Conservation (phyloP, 2,329 filamentous ascomycete genomes). For the Cladosporium velox region DNA sequence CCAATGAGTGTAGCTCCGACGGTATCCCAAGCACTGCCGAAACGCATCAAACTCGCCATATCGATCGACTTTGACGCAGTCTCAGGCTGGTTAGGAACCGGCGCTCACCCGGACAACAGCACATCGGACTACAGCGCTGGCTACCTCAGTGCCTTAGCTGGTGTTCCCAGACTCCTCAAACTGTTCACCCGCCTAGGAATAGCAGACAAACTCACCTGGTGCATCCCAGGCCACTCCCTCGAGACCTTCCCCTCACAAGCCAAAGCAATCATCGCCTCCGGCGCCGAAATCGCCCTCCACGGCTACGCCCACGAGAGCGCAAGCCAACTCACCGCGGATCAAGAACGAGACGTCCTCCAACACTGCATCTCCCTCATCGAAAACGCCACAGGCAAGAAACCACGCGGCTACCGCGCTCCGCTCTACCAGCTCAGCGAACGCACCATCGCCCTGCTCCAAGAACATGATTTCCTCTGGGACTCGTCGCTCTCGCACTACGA, state of each 20-base stretch:
- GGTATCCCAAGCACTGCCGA: conserved; percentile 21
- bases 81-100: conserved; percentile 62
- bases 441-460: conserved; percentile 52
- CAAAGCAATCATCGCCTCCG: conserved; percentile 52
- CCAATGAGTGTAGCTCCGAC: conserved; percentile 20
- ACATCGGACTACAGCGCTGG: conserved; percentile 59
- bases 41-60: conserved; percentile 43
- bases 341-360: conserved; percentile 53
- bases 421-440: conserved; percentile 54
- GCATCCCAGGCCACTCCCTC: conserved; percentile 60
- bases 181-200: conserved; percentile 56
- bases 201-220: conserved; percentile 59
- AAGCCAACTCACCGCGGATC: conserved; percentile 48
- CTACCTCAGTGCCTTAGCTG: conserved; percentile 59
- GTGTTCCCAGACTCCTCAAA: conserved; percentile 57
- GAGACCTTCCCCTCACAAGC: conserved; percentile 59
- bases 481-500: conserved; percentile 55
- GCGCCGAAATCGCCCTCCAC: conserved; percentile 56
- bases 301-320: conserved; percentile 54
- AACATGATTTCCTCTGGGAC: conserved; percentile 55
- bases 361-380: conserved; percentile 51
- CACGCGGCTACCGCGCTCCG: conserved; percentile 54
- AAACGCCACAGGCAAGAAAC: conserved; percentile 47
- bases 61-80: conserved; percentile 60
- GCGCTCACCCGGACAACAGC: conserved; percentile 54